Evolutionary conservation across 805 yeast species (phyloP).

Genomic region (Metschnikowia hibisci): DNA sequence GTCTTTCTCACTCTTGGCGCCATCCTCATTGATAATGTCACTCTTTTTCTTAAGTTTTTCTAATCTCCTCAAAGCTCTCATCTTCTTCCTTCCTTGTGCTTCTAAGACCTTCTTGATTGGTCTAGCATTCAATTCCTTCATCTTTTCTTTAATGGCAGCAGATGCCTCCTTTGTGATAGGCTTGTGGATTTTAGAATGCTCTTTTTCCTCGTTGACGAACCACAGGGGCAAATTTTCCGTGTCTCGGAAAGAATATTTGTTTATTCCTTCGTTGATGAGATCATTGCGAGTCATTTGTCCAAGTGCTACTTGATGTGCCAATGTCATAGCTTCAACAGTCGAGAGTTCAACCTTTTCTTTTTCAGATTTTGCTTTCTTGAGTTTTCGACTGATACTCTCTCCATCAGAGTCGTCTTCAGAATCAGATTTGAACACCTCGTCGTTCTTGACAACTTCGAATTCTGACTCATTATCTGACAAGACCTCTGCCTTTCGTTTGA

Average conservation of each 20-base stretch:
- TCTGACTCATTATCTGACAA: slow-evolving; percentile 31
- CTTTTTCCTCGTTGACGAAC: slow-evolving; percentile 90
- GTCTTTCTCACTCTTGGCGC: slow-evolving; percentile 83
- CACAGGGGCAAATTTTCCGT: slow-evolving; percentile 91
- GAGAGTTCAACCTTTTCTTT: slow-evolving; percentile 73
- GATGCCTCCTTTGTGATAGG: slow-evolving; percentile 90
- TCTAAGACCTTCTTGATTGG: slow-evolving; percentile 98
- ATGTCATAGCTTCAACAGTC: slow-evolving; percentile 95
- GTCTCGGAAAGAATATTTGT: slow-evolving; percentile 89
- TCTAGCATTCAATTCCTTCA: slow-evolving; percentile 78
- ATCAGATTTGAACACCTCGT: slow-evolving; percentile 28
- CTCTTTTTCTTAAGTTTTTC: slow-evolving; percentile 91
- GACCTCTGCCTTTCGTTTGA: slow-evolving; percentile 5
- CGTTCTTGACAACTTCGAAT: slow-evolving; percentile 40
- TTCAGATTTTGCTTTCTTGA: slow-evolving; percentile 45
- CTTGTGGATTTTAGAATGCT: slow-evolving; percentile 77
- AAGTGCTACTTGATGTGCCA: slow-evolving; percentile 91
- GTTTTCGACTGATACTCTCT: slow-evolving; percentile 34
- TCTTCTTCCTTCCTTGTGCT: slow-evolving; percentile 93
- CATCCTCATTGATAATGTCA: slow-evolving; percentile 84
- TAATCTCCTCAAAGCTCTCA: slow-evolving; percentile 82
- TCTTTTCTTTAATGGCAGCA: slow-evolving; percentile 40
- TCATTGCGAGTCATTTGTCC: slow-evolving; percentile 85
- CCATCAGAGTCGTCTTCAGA: slow-evolving; percentile 52
- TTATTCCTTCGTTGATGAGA: slow-evolving; percentile 87